These are phyloP conservation scores for Ganoderma boninense DNA, from an alignment of 1,284 basidiomycete species.

Conservation along the genomic window DNA sequence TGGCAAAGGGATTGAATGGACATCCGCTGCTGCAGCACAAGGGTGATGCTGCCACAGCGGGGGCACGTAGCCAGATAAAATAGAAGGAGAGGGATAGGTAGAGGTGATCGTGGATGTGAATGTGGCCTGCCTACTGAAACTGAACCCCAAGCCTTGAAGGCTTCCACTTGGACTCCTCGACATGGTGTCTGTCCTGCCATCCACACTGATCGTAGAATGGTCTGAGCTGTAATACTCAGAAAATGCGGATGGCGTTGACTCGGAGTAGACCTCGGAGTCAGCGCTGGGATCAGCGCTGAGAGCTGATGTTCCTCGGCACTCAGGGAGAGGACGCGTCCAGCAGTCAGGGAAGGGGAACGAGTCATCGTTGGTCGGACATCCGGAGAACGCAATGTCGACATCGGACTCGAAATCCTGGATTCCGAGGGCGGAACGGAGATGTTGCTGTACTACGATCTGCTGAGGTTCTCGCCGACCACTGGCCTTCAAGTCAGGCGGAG, in stretches of 20 bases:
- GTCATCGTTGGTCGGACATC: not conserved
- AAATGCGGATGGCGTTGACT: not conserved
- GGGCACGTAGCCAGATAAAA: not conserved
- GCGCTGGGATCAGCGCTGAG: not conserved
- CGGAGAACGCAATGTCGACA: not conserved
- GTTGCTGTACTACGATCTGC: conserved; percentile 15
- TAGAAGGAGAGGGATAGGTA: not conserved
- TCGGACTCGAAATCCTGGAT: not conserved
- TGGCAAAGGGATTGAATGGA: too few relatives aligned
- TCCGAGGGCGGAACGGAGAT: not conserved
- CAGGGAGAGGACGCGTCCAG: not conserved
- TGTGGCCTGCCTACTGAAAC: not conserved
- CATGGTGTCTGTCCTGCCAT: not conserved
- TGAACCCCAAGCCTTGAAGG: not conserved
- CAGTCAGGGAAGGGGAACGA: too few relatives aligned
- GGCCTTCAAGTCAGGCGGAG: not conserved
- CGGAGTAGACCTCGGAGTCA: not conserved
- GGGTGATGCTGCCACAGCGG: conserved; percentile 11
- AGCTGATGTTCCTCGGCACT: not conserved
- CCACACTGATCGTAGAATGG: not conserved
- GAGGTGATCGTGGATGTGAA: not conserved
- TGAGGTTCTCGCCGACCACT: not conserved
- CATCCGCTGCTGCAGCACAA: not conserved
- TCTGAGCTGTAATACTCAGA: not conserved
- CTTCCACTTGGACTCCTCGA: not conserved